Conservation (phyloP, 2,329 filamentous ascomycete genomes). For the Phialophora chinensis region DNA sequence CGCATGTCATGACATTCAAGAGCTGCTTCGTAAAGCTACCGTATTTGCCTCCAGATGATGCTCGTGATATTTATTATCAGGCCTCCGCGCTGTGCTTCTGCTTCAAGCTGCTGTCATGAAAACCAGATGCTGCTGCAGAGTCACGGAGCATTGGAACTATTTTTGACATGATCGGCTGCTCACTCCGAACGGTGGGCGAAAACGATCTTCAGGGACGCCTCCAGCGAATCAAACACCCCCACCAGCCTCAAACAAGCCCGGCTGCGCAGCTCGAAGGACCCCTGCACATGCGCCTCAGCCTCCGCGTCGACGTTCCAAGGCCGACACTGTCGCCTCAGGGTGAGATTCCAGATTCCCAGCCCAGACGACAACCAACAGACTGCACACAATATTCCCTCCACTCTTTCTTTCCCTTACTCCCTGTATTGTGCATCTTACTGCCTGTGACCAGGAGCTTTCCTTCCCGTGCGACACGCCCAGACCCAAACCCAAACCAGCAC, state of each 20-base stretch:
- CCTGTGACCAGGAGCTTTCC: neutral
- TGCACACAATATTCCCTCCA: neutral
- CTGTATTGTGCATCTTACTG: neutral
- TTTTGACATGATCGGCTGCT: conserved; percentile 11
- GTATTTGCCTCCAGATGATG: neutral
- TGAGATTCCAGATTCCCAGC: conserved; percentile 17
- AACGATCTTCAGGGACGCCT: conserved; percentile 9
- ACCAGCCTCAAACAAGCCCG: conserved; percentile 23
- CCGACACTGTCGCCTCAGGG: conserved; percentile 20
- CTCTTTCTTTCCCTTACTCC: neutral
- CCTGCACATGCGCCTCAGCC: conserved; percentile 33
- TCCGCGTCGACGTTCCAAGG: conserved; percentile 29
- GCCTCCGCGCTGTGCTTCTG: neutral
- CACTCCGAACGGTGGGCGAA: neutral
- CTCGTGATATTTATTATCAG: neutral
- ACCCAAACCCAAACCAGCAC: neutral
- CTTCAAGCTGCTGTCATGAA: neutral
- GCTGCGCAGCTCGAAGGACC: conserved; percentile 7
- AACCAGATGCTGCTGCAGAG: neutral
- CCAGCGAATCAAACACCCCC: conserved; percentile 9
- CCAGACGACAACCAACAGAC: conserved; percentile 16
- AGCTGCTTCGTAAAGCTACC: neutral
- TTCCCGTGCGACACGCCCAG: conserved; percentile 5
- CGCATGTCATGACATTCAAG: conserved; percentile 10
- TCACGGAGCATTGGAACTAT: neutral